These are phyloP conservation scores for Pseudocercospora musae DNA, from an alignment of 2,329 filamentous ascomycete species.

Conservation along the genomic window DNA sequence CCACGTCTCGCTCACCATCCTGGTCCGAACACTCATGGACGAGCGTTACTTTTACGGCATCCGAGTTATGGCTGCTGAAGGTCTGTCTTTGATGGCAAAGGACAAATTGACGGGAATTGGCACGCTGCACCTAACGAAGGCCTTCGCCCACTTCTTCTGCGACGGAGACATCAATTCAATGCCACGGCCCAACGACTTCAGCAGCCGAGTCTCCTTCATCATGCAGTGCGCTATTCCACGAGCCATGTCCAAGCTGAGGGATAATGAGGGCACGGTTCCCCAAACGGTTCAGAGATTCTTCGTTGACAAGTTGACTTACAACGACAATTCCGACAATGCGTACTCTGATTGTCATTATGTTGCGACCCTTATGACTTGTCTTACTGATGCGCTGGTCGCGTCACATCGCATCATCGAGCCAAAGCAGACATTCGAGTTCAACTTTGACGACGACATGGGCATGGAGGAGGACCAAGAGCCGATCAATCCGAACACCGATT, in stretches of 20 bases:
- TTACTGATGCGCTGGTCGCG: slow-evolving; percentile 54
- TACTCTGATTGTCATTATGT: slow-evolving; percentile 91
- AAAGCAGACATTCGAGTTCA: slow-evolving; percentile 30
- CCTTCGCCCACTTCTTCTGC: slow-evolving; percentile 86
- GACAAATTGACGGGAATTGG: slow-evolving; percentile 69
- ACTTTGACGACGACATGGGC: slow-evolving; percentile 45
- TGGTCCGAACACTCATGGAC: slow-evolving; percentile 87
- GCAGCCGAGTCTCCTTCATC: slow-evolving; percentile 78
- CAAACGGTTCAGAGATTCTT: slow-evolving; percentile 77
- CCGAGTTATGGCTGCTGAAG: slow-evolving; percentile 76
- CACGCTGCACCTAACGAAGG: slow-evolving; percentile 76
- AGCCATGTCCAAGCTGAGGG: slow-evolving; percentile 75
- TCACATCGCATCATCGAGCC: slow-evolving; percentile 30
- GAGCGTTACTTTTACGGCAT: slow-evolving; percentile 91
- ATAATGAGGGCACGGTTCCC: slow-evolving; percentile 72
- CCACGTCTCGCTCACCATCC: slow-evolving; percentile 80
- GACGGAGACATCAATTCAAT: slow-evolving; percentile 57
- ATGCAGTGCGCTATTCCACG: slow-evolving; percentile 80
- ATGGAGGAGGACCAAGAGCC: slow-evolving; percentile 46
- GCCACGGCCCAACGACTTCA: slow-evolving; percentile 86
- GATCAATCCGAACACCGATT: slow-evolving; percentile 47
- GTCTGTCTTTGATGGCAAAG: slow-evolving; percentile 66
- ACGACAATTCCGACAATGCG: slow-evolving; percentile 86
- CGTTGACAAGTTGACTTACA: slow-evolving; percentile 84
- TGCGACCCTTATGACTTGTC: slow-evolving; percentile 67